These are phyloP conservation scores for Talaromyces sp. DNA, from an alignment of 2,329 filamentous ascomycete genomes.

Conservation along the genomic window DNA sequence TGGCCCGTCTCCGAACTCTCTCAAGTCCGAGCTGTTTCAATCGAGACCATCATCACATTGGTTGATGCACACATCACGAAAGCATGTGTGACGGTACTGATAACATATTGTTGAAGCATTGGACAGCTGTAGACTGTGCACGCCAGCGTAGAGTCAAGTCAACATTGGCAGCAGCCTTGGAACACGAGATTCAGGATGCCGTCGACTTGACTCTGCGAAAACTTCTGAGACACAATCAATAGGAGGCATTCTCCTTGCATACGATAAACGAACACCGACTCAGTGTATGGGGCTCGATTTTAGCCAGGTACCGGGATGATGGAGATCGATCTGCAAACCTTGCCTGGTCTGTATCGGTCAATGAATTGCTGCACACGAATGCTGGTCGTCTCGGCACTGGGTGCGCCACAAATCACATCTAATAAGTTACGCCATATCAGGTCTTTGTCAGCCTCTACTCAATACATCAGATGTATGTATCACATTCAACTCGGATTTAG, in stretches of 20 bases:
- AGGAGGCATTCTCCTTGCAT: slow-evolving; percentile 10
- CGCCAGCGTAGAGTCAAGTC: background rate
- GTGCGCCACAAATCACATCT: background rate
- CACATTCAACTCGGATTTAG: background rate
- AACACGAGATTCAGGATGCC: background rate
- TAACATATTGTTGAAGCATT: background rate
- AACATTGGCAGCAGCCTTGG: background rate
- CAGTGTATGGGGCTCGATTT: background rate
- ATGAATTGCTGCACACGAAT: background rate
- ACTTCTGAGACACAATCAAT: slow-evolving; percentile 8
- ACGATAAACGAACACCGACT: background rate
- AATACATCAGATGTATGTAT: background rate
- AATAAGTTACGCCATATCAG: no score
- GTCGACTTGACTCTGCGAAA: background rate
- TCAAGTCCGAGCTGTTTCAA: background rate
- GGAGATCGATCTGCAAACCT: background rate
- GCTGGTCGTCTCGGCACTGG: background rate
- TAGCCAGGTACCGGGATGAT: background rate
- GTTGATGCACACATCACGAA: background rate
- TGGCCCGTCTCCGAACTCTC: background rate
- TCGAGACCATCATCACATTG: background rate
- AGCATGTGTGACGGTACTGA: background rate
- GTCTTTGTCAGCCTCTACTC: background rate
- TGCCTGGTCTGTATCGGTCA: background rate
- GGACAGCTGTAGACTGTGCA: background rate